A percentile compares a stretch with the other conserved stretches of the same genome.
These are phyloP conservation scores for Lactarius hengduanensis DNA, from an alignment of 768 basidiomycete species.

Conservation along the genomic window DNA sequence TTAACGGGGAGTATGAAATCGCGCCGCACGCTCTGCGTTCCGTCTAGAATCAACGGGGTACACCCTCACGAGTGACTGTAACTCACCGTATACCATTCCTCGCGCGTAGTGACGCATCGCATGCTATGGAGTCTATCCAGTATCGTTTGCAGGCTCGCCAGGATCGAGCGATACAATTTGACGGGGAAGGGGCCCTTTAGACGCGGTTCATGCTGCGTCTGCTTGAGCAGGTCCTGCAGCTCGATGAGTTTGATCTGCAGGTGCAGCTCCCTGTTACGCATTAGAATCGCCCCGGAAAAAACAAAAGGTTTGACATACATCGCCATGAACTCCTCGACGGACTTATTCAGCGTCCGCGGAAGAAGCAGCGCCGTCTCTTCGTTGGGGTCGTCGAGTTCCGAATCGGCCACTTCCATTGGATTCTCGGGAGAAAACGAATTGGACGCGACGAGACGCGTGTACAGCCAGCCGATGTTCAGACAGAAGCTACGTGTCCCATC, in stretches of 20 bases:
- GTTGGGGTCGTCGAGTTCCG: slow-evolving; percentile 21
- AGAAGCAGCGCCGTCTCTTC: slow-evolving; percentile 36
- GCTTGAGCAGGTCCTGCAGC: slow-evolving; percentile 78
- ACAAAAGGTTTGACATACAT: slow-evolving; percentile 54
- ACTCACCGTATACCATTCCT: slow-evolving; percentile 86
- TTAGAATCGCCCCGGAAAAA: neutral
- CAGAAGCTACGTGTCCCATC: slow-evolving; percentile 61
- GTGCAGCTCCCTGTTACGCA: slow-evolving; percentile 77
- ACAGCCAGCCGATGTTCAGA: slow-evolving; percentile 91
- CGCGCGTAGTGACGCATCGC: slow-evolving; percentile 93
- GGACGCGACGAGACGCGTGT: slow-evolving; percentile 84
- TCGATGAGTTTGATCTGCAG: slow-evolving; percentile 89
- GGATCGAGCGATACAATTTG: slow-evolving; percentile 74
- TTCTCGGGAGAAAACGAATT: slow-evolving; percentile 71
- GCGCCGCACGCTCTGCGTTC: slow-evolving; percentile 63
- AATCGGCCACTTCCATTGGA: slow-evolving; percentile 31
- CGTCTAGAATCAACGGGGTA: neutral
- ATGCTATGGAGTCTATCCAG: slow-evolving; percentile 91
- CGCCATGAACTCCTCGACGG: slow-evolving; percentile 86
- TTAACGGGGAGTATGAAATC: slow-evolving; percentile 94
- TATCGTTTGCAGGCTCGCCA: slow-evolving; percentile 81
- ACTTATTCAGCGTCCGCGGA: slow-evolving; percentile 50
- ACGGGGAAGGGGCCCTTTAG: slow-evolving; percentile 95
- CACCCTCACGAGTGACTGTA: no score
- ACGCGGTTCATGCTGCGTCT: slow-evolving; percentile 91